phyloP scores from a whole-genome alignment of 495 filamentous ascomycete species.

The Penicillium crystallinum region DNA sequence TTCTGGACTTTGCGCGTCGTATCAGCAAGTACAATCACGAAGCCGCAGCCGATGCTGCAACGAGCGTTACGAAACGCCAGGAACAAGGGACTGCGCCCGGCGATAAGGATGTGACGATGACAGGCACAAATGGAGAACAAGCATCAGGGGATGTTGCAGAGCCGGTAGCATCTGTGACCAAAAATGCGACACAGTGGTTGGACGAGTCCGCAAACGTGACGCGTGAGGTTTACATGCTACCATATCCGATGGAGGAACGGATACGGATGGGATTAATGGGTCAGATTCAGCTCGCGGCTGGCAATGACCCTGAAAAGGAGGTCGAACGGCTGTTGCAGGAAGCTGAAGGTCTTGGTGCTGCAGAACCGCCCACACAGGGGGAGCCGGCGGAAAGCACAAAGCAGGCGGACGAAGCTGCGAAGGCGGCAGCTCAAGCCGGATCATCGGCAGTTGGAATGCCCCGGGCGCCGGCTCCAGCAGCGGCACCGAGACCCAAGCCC shows the following conservation, averaged over 20 bases:
- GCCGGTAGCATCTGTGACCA: constrained; percentile 39
- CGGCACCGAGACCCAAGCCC: constrained; percentile 35
- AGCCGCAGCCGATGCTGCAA: constrained; percentile 42
- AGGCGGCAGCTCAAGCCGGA: constrained; percentile 33
- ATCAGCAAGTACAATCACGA: constrained; percentile 48
- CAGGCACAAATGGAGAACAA: constrained; percentile 24
- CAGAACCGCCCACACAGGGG: constrained; percentile 20
- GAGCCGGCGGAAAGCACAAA: constrained; percentile 16
- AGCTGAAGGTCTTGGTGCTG: constrained; percentile 35
- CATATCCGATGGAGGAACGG: constrained; percentile 45
- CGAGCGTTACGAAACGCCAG: constrained; percentile 17
- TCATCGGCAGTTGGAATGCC: constrained; percentile 19
- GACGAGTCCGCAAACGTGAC: constrained; percentile 41
- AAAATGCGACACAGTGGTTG: constrained; percentile 42
- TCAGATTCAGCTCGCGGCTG: constrained; percentile 37
- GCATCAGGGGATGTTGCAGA: constrained; percentile 21
- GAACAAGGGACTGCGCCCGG: constrained; percentile 7
- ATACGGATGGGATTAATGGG: constrained; percentile 47
- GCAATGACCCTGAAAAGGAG: constrained; percentile 36
- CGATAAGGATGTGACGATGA: constrained; percentile 29
- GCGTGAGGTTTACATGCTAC: constrained; percentile 42
- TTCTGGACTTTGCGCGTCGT: constrained; percentile 43
- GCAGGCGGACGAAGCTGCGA: constrained; percentile 33
- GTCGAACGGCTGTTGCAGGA: constrained; percentile 40
- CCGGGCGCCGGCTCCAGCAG: constrained; percentile 18